Evolutionary conservation across 2,329 filamentous ascomycete genomes (phyloP).

Genomic region (Xylariales sp.): DNA sequence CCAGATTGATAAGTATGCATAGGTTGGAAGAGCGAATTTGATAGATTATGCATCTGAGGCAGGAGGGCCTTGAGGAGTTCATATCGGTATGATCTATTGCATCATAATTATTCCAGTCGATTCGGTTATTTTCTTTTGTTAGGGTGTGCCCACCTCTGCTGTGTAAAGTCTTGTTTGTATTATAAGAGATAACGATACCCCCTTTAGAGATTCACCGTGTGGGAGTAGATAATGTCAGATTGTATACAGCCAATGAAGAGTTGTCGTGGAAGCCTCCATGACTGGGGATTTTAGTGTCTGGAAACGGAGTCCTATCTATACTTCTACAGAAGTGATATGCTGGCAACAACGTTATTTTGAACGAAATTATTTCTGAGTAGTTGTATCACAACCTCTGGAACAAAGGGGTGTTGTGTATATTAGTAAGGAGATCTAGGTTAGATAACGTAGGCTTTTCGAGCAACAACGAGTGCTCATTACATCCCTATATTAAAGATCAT

Average conservation of each 20-base stretch:
- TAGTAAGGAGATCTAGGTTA: no score
- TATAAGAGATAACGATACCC: slow-evolving; percentile 32
- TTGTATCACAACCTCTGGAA: no score
- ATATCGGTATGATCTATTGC: background rate
- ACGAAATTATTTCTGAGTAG: no score
- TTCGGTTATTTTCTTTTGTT: slow-evolving; percentile 2
- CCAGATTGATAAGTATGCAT: slow-evolving; percentile 26
- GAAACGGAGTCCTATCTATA: no score
- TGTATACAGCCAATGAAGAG: background rate
- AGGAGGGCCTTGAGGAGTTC: slow-evolving; percentile 10
- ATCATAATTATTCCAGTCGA: background rate
- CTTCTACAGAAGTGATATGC: no score
- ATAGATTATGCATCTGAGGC: slow-evolving; percentile 19
- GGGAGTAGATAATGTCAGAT: slow-evolving; percentile 3
- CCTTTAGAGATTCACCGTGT: slow-evolving; percentile 15
- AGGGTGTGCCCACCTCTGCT: background rate
- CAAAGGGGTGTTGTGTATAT: no score
- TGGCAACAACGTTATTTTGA: no score
- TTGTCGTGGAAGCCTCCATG: no score
- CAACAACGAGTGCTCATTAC: no score
- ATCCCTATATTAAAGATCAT: no score
- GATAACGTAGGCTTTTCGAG: no score
- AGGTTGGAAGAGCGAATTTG: slow-evolving; percentile 1
- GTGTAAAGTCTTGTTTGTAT: slow-evolving; percentile 21
- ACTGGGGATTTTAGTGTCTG: no score